phyloP scores from a whole-genome alignment of 2,329 filamentous ascomycete species.

The Ceratocystis papillata region DNA sequence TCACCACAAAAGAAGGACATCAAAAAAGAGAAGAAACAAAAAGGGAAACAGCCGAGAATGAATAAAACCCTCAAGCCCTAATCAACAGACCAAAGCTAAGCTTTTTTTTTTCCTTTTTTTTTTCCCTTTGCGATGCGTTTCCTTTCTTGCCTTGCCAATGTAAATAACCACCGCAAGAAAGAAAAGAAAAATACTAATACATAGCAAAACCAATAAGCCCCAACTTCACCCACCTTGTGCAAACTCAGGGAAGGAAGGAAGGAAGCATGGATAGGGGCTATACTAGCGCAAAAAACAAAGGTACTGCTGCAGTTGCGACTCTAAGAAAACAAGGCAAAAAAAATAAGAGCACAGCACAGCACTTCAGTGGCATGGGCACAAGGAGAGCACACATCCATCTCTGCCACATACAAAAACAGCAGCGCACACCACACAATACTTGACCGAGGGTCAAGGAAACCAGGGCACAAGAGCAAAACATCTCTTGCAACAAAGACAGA shows the following conservation, averaged over 20 bases:
- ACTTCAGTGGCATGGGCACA: background rate
- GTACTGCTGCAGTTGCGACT: background rate
- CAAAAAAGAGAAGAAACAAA: background rate
- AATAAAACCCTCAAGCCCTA: background rate
- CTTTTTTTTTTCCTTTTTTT: background rate
- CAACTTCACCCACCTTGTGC: background rate
- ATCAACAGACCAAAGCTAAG: background rate
- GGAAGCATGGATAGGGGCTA: background rate
- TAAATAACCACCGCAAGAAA: background rate
- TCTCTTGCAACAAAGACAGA: background rate
- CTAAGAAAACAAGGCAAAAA: background rate
- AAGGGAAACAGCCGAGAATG: constrained; percentile 7
- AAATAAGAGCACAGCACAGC: background rate
- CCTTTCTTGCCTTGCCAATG: background rate
- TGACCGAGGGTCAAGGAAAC: background rate
- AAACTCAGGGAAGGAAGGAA: background rate
- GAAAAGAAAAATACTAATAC: background rate
- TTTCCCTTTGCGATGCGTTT: background rate
- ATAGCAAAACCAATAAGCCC: background rate
- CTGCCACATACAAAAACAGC: background rate
- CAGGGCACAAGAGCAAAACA: background rate
- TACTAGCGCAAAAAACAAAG: background rate
- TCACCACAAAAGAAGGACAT: background rate
- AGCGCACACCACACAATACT: background rate
- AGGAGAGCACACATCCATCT: background rate